Evolutionary conservation across 441 rosid species (phyloP).

Genomic region (Croton laevigatus): DNA sequence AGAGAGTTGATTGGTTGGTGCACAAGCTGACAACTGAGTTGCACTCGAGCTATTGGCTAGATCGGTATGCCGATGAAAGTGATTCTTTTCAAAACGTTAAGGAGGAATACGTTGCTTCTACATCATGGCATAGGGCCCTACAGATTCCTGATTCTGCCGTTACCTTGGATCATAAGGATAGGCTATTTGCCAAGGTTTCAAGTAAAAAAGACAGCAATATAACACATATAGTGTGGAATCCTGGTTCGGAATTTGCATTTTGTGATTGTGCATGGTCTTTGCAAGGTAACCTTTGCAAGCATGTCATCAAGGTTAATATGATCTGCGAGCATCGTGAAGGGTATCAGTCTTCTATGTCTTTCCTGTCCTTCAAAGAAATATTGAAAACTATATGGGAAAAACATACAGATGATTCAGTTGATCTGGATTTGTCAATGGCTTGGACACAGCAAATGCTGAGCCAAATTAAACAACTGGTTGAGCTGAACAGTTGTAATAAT

Average conservation of each 20-base stretch:
- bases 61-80: slow-evolving; percentile 87
- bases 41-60: slow-evolving; percentile 94
- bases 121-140: slow-evolving; percentile 86
- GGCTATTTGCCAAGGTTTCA: slow-evolving; percentile 55
- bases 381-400: slow-evolving; percentile 48
- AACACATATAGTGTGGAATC: slow-evolving; percentile 70
- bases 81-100: slow-evolving; percentile 81
- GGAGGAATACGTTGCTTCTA: slow-evolving; percentile 86
- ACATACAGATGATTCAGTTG: slow-evolving; percentile 70
- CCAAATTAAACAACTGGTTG: slow-evolving; percentile 70
- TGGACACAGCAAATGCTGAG: slow-evolving; percentile 71
- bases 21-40: slow-evolving; percentile 90
- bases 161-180: slow-evolving; percentile 44
- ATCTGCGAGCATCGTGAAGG: slow-evolving; percentile 44
- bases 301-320: slow-evolving; percentile 82
- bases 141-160: slow-evolving; percentile 77
- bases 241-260: slow-evolving; percentile 91
- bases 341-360: slow-evolving; percentile 60
- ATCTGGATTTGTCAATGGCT: slow-evolving; percentile 63
- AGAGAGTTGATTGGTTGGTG: slow-evolving; percentile 94
- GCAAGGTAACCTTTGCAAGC: slow-evolving; percentile 95
- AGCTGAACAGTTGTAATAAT: slow-evolving; percentile 48
- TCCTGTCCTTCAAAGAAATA: slow-evolving; percentile 53
- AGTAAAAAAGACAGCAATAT: slow-evolving; percentile 56
- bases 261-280: slow-evolving; percentile 92